A percentile compares a stretch with the other conserved stretches of the same genome.
Conservation (phyloP, 768 basidiomycete genomes). For the Boletus bicolor region DNA sequence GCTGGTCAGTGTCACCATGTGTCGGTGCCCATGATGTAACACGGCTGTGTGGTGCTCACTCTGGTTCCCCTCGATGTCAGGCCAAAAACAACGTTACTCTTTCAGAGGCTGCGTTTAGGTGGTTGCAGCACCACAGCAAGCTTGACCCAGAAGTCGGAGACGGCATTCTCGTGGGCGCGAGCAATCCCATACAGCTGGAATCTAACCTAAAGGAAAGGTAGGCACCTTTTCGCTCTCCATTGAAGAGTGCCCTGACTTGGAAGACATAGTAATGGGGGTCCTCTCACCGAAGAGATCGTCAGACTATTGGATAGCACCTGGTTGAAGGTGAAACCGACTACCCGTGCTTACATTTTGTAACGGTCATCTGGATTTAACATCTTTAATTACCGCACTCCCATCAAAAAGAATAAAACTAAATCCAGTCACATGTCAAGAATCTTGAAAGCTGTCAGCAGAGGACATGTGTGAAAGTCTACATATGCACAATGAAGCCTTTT, state of each 20-base stretch:
- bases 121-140: slow-evolving; percentile 24
- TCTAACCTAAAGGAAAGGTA: slow-evolving; percentile 16
- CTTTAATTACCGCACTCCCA: not conserved
- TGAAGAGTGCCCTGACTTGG: not conserved
- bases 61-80: not conserved
- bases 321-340: slow-evolving; percentile 5
- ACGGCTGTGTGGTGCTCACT: not conserved
- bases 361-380: not conserved
- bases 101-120: slow-evolving; percentile 17
- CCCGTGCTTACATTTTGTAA: not conserved
- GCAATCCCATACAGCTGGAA: slow-evolving; percentile 35
- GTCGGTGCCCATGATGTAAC: not conserved
- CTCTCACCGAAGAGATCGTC: slow-evolving; percentile 6
- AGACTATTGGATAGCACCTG: slow-evolving; percentile 1
- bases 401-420: no score
- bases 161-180: slow-evolving; percentile 38
- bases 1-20: slow-evolving; percentile 4
- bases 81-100: slow-evolving; percentile 10
- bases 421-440: not conserved
- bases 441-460: not conserved
- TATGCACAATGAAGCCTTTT: not conserved
- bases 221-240: not conserved
- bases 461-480: not conserved
- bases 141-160: slow-evolving; percentile 18
- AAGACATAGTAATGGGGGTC: not conserved